Base-by-base conservation (phyloP, 352 stramenopile species). In the Phytophthora aleatoria region DNA sequence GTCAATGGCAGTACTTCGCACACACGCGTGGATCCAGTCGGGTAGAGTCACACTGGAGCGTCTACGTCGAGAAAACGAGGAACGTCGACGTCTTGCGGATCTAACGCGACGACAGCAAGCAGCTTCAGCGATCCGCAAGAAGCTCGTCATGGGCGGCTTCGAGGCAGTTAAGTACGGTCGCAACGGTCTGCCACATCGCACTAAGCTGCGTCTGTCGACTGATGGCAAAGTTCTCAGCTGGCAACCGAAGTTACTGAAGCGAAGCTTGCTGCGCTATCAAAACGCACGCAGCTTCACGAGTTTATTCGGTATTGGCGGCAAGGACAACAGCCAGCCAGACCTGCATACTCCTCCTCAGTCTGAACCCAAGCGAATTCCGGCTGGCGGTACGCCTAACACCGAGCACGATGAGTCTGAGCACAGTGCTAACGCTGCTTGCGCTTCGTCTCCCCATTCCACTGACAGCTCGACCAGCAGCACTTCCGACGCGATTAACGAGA, bases 121-220 rank as follows among this genome's bases (percentile, higher is more conserved):
- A 43, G 85, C 85, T 16, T 83, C 87, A 13, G 66, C 61, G 1
- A 88, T 94, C 48, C 83, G 79, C 26, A 89, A 87, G 54, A 85
- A 89, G 43, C 79, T 95, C 8, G 74, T 74, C 6, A 90, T 83
- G 64, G 79, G 73, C 16, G 82, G 85, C 6, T 89, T 93, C 33
- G 75, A 89, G 28, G 83, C 85, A 2, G 71, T 95, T 60, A 95
- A 95, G 61, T 91, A 95, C 57, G 85, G 85, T 13, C 84, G 86
- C 56, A 88, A 92, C 27, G 87, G 87, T 0, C 60, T 91, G 26
- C 83, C 83, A 5, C 83, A 94, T 50, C 83, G 82, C 27, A 95
- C 87, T 0, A 90, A 90, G 50, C 64, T 95, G 27, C 75, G 79
- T 0, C 76, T 95, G 16, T 94, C 85, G 36, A 76, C 76, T 3